Base-by-base conservation (phyloP, 1,284 basidiomycete genomes). In the Rhizopogon hawkerae region DNA sequence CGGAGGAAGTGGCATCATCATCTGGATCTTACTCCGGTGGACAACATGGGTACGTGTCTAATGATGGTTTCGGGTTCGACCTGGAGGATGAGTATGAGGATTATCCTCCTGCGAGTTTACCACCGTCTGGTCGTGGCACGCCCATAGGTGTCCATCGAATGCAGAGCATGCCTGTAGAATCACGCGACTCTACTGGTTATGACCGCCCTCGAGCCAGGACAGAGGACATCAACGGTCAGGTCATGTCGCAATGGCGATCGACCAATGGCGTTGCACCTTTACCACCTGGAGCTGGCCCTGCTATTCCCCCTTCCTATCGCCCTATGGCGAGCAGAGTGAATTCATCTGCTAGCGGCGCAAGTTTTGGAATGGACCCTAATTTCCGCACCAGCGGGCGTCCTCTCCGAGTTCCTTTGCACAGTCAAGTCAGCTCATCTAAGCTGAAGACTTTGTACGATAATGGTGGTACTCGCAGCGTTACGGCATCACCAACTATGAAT, bases 71-170 rank as follows among this genome's bases (percentile, higher is more conserved):
- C 57, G 83, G 83, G 46, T 66, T 76, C 46, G 82, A 85, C 47
- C 67, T 69, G 3, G 85, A 86, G 33, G 84, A 88, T 51, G 86
- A 89, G 2, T 78, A 71, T 50, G 85, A 88, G 57, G 85, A 90
- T 57, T 82, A 86, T 59, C 76, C 81, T 7, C 70, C 76, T 16
- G 61, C 72, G 35, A 60, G 69, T n/a, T 70, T 77, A 48, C 66
- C 75, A 2, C 60, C 76, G 8, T 80, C 83, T 18, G 86, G 83
- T 11, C 77, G 83, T 3, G 83, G 80, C 24, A 89, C 87, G 2
- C 86, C 85, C 0, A 57, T 85, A 54, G 77, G 76, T 9, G 62
- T 61, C 10, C 74, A 80, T 21, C 69, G 78, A 52, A 68, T 73
- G 52, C 79, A 77, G 58, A 79, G 70, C 55, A 74, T 81, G 62